These are phyloP conservation scores for Populus pruinosa DNA, from an alignment of 345 rosid species.

Conservation along the genomic window DNA sequence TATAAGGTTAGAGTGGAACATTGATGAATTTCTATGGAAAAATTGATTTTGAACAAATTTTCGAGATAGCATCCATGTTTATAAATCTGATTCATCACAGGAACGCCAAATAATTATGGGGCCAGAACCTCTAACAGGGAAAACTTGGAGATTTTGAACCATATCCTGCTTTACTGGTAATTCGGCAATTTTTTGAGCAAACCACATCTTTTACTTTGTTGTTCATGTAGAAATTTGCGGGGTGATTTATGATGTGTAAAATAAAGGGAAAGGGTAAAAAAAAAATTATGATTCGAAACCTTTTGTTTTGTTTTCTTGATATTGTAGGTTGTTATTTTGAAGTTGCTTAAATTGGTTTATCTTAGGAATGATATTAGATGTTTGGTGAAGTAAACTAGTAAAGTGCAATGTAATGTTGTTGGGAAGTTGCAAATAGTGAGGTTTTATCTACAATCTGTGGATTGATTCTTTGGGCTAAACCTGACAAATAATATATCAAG, in stretches of 20 bases:
- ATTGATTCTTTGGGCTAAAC: not conserved
- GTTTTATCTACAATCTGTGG: not conserved
- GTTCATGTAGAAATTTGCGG: not conserved
- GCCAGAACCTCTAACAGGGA: slow-evolving; percentile 80
- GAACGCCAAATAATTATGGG: not conserved
- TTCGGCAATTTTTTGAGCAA: not conserved
- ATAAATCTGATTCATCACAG: not conserved
- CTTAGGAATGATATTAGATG: not conserved
- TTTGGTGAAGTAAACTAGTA: not conserved
- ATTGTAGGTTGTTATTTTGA: not conserved
- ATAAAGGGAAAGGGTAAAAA: not conserved
- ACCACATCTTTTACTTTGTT: not conserved
- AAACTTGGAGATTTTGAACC: slow-evolving; percentile 74
- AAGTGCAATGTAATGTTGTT: not conserved
- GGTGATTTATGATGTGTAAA: not conserved
- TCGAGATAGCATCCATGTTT: slow-evolving; percentile 42
- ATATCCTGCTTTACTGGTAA: slow-evolving; percentile 74
- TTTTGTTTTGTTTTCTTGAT: not conserved
- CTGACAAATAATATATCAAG: too few species aligned
- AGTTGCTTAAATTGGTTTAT: not conserved
- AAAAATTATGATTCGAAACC: not conserved
- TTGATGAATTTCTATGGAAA: too few species aligned
- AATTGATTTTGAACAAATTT: too few species aligned
- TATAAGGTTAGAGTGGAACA: too few species aligned
- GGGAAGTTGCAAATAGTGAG: not conserved